Evolutionary conservation across 2,329 filamentous ascomycete genomes (phyloP).

Genomic region (Aspergillus ruber): DNA sequence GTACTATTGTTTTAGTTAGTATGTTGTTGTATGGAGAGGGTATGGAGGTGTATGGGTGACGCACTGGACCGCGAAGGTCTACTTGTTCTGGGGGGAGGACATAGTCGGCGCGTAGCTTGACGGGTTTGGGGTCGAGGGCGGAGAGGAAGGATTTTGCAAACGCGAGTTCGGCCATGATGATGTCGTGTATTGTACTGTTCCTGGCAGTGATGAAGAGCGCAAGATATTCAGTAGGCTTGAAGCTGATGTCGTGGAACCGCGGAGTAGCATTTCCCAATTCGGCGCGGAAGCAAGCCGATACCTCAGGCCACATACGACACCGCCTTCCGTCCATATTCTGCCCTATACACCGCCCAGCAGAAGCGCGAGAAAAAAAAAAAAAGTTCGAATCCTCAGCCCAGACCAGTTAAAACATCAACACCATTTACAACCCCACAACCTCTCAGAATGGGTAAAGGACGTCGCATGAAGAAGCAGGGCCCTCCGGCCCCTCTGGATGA

Average conservation of each 20-base stretch:
- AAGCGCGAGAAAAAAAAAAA: conserved; percentile 24
- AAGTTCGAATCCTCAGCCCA: conserved; percentile 15
- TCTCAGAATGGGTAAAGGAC: conserved; percentile 72
- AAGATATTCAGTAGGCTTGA: neutral
- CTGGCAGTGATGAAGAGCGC: too few species aligned
- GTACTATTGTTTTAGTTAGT: conserved; percentile 27
- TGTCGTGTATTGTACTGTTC: too few species aligned
- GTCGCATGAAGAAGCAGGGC: conserved; percentile 95
- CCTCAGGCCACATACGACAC: conserved; percentile 11
- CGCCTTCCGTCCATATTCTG: conserved; percentile 17
- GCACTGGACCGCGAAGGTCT: conserved; percentile 68
- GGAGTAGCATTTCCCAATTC: conserved; percentile 13
- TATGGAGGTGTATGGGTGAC: conserved; percentile 20
- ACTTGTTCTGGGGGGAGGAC: conserved; percentile 78
- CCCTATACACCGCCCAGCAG: conserved; percentile 19
- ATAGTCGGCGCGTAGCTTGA: conserved; percentile 83
- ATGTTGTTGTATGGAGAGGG: neutral
- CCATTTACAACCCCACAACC: conserved; percentile 7
- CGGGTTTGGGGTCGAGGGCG: conserved; percentile 68
- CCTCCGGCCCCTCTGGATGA: conserved; percentile 77
- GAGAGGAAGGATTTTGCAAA: conserved; percentile 82
- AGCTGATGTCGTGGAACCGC: neutral
- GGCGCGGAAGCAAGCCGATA: conserved; percentile 9
- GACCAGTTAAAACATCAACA: conserved; percentile 7
- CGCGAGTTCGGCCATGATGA: conserved; percentile 67